Base-by-base conservation (phyloP, 768 basidiomycete genomes). In the Infundibulicybe gibba region DNA sequence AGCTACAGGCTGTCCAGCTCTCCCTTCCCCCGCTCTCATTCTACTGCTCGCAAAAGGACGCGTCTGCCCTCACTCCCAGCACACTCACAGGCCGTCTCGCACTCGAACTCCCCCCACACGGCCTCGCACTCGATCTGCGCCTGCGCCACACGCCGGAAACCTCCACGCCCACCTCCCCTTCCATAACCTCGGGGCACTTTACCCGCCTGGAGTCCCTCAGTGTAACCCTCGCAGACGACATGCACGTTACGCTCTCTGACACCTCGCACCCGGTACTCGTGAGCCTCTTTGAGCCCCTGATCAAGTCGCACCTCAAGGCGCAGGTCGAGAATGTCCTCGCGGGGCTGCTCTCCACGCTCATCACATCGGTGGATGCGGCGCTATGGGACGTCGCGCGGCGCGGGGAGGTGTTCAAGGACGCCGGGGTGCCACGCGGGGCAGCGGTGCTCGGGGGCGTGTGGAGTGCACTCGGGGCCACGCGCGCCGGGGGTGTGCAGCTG, bases 51-150 rank as follows among this genome's bases (percentile, higher is more conserved):
- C 88, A 85, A 63, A 75, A 73, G 32, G 85, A 89, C 63, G 80
- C 84, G 55, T 65, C 61, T 2, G 67, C 79, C 3, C 63, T 70
- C 3, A 52, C 69, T 2, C 83, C 83, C 0, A 64, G 63, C 42
- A 76, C 82, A 43, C 80, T 78, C 60, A 80, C 75, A 1, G 87
- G 87, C 0, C 68, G 87, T 31, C 65, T 87, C 40, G 77, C 72
- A 33, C 72, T 88, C 47, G 73, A 65, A 10, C 72, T 89, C 6
- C 86, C 87, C 0, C 72, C 75, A 2, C 76, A 85, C 49, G 87
- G 85, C 25, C 63, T 89, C 53, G 81, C 87, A 49, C 57, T 89
- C 32, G 85, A 87, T 61, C 57, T 88, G 49, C 82, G 82, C 54
- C 60, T 88, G 11, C 76, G 81, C 15, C 64, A 83, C 40, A 79